Evolutionary conservation across 768 basidiomycete species (phyloP).

Genomic region (Zangia roseola): DNA sequence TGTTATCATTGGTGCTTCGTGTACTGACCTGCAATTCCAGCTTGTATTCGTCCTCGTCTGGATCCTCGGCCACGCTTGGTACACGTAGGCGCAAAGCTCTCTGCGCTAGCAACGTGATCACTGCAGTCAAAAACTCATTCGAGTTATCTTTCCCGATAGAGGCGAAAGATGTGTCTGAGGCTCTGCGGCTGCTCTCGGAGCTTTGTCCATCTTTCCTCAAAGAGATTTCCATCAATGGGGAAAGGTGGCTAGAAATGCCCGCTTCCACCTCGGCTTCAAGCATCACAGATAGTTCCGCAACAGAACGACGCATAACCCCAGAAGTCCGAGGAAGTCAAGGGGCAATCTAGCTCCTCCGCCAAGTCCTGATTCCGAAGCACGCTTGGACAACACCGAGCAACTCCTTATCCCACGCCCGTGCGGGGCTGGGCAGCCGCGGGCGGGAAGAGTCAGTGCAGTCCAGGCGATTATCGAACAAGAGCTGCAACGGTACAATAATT

Average conservation of each 20-base stretch:
- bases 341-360: constrained; percentile 25
- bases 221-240: constrained; percentile 57
- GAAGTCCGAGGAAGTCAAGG: constrained; percentile 42
- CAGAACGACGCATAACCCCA: constrained; percentile 12
- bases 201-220: constrained; percentile 83
- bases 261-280: constrained; percentile 23
- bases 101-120: constrained; percentile 49
- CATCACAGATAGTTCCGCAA: constrained; percentile 3
- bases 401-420: constrained; percentile 59
- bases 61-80: too few species aligned
- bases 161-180: constrained; percentile 72
- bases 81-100: too few species aligned
- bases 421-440: constrained; percentile 68
- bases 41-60: too few species aligned
- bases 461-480: constrained; percentile 79
- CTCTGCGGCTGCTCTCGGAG: constrained; percentile 59
- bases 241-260: too few species aligned
- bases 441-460: constrained; percentile 73
- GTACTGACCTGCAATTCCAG: too few species aligned
- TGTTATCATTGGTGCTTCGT: background rate
- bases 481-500: constrained; percentile 63
- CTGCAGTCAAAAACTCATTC: constrained; percentile 78
- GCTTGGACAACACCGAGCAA: constrained; percentile 58
- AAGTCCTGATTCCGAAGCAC: constrained; percentile 40
- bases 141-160: constrained; percentile 79